Percentiles rank a stretch among this genome's conserved stretches.
Evolutionary conservation across 495 filamentous ascomycete genomes (phyloP).

Genomic region (Talaromyces wortmannii): DNA sequence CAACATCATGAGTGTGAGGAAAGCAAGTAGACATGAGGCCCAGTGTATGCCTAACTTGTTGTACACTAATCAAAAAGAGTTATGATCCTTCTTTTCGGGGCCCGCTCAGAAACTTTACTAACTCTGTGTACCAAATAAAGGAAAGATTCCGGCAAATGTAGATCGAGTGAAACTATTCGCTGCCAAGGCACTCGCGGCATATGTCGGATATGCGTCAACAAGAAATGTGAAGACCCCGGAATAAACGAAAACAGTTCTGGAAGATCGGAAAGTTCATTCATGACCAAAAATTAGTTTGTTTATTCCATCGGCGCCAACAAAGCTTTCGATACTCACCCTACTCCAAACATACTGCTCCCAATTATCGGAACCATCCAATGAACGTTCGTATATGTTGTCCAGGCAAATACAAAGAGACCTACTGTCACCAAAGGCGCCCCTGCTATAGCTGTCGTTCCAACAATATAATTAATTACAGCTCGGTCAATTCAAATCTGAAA

Average conservation of each 20-base stretch:
- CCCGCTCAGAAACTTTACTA: conserved; percentile 19
- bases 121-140: conserved; percentile 64
- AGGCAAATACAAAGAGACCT: conserved; percentile 41
- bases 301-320: no score
- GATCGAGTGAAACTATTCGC: conserved; percentile 81
- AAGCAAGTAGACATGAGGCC: conserved; percentile 62
- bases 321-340: conserved; percentile 28
- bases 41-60: conserved; percentile 61
- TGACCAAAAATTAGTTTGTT: conserved; percentile 3
- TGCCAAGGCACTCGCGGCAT: conserved; percentile 80
- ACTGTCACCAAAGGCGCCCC: conserved; percentile 36
- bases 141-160: conserved; percentile 73
- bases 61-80: conserved; percentile 46
- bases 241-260: conserved; percentile 59
- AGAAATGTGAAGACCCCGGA: conserved; percentile 76
- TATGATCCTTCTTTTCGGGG: no score
- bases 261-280: neutral
- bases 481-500: no score
- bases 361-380: conserved; percentile 44
- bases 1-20: conserved; percentile 58
- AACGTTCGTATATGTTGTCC: conserved; percentile 33
- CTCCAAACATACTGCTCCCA: conserved; percentile 31
- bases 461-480: no score
- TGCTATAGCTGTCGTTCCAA: no score
- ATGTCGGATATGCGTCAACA: conserved; percentile 83